These are phyloP conservation scores for Eucalyptus albens DNA, from an alignment of 345 rosid genomes.

Conservation along the genomic window DNA sequence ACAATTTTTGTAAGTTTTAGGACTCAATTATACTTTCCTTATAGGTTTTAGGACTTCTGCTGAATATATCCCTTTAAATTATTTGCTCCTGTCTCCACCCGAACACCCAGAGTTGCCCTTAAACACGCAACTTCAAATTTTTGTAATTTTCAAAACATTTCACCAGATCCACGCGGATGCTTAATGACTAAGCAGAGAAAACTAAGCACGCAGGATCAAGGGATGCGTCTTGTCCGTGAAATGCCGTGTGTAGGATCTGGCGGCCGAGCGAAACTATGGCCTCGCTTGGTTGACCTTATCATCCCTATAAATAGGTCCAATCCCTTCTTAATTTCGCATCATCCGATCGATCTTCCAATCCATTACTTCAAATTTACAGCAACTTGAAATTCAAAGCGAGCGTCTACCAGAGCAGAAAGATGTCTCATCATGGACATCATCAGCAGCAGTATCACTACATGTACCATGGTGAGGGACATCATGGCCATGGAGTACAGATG, in stretches of 20 bases:
- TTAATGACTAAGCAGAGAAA: background rate
- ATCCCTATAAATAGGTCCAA: background rate
- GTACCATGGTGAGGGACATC: background rate
- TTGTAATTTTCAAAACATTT: background rate
- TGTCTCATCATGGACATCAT: background rate
- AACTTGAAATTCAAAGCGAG: background rate
- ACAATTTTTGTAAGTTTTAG: too few species aligned
- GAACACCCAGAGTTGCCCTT: background rate
- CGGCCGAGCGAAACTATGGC: background rate
- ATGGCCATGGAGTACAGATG: background rate
- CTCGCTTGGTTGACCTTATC: background rate
- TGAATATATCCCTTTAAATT: background rate
- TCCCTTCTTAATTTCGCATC: background rate
- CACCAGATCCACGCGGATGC: background rate
- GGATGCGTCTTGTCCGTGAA: background rate
- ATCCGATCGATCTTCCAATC: background rate
- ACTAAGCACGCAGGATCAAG: background rate
- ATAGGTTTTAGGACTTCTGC: too few species aligned
- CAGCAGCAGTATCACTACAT: background rate
- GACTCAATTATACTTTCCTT: too few species aligned
- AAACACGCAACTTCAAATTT: background rate
- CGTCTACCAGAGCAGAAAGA: background rate
- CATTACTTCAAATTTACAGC: background rate
- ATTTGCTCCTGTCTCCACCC: background rate
- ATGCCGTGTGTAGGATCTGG: background rate